A percentile compares a stretch with the other conserved stretches of the same genome.
Evolutionary conservation across 2,329 filamentous ascomycete genomes (phyloP).

Genomic region (Ramularia collo-cygni): DNA sequence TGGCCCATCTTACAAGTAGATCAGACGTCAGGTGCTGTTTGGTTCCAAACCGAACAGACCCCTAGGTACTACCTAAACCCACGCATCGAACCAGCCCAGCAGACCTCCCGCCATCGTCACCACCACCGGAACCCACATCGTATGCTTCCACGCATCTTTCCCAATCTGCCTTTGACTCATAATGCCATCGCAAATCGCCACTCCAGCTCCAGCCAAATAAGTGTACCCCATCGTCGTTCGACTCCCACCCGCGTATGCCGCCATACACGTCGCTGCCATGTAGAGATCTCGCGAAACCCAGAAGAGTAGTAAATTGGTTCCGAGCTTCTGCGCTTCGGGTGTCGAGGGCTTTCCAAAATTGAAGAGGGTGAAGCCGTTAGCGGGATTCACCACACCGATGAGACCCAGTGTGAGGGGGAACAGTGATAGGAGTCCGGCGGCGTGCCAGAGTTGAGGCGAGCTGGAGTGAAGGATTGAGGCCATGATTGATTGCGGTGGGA

Average conservation of each 20-base stretch:
- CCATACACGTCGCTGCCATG: slow-evolving; percentile 4
- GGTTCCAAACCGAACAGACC: too few relatives aligned
- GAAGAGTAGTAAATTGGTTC: slow-evolving; percentile 6
- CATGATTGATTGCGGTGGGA: too few relatives aligned
- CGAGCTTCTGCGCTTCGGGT: slow-evolving; percentile 1
- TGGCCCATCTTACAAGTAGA: too few relatives aligned
- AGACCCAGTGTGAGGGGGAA: slow-evolving; percentile 8
- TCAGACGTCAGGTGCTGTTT: too few relatives aligned
- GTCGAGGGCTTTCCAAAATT: not conserved
- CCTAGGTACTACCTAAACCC: too few relatives aligned
- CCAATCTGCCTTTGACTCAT: slow-evolving; percentile 6
- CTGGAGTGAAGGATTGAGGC: slow-evolving; percentile 4
- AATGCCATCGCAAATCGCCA: slow-evolving; percentile 7
- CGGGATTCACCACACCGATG: slow-evolving; percentile 3
- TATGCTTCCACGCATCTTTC: slow-evolving; percentile 7
- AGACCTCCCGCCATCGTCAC: slow-evolving; percentile 2
- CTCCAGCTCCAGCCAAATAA: slow-evolving; percentile 1
- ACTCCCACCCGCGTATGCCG: slow-evolving; percentile 2
- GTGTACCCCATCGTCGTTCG: slow-evolving; percentile 2
- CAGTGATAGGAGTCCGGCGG: slow-evolving; percentile 4
- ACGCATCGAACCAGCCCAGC: slow-evolving; percentile 10
- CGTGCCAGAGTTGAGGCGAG: slow-evolving; percentile 4
- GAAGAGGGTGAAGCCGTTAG: slow-evolving; percentile 2
- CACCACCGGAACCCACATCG: slow-evolving; percentile 6
- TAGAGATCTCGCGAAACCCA: slow-evolving; percentile 5